Base-by-base conservation (phyloP, 441 rosid species). In the Omphalea diandra region DNA sequence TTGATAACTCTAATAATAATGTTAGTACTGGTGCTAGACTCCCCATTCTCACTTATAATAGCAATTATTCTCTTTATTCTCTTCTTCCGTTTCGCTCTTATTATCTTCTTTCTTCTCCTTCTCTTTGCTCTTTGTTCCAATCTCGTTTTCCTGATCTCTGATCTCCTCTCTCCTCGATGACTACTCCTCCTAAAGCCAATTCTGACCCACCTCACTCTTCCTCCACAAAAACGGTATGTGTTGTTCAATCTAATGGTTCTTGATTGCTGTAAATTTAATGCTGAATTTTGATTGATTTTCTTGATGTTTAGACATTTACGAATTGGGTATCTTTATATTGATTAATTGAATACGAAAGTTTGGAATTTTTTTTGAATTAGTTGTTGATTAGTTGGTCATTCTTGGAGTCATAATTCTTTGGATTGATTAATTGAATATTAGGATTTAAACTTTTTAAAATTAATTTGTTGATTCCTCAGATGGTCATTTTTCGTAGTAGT, bases 141-240 rank as follows among this genome's bases (percentile, higher is more conserved):
- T 58, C 74, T 83, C 68, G 75, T 66, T 69, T 73, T 56, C 76
- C 78, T 77, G 68, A 47, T 74, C 63, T 60, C 46, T 67, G 75
- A 63, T 62, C 76, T 76, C 66, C 67, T 76, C 17, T 83, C 41
- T 63, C 75, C 8, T 70, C 79, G 53, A 89, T 81, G 87, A 55
- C 79, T 47, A 35, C 82, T 29, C 40, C 52, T 69, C 70, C 81
- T 9, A 76, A 71, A 40, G 67, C 73, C 74, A 49, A 67, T 66
- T 70, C 67, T 14, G 71, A 72, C 75, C 47, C 83, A 18, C 69
- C 81, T 0, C 86, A 67, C 49, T 75, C 88, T 2, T 63, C 82
- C 74, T 82, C 85, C 59, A 18, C 80, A 35, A 83, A 84, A 70
- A 89, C 93, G 83, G 96, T 83, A 67, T 18, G 74, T 63, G 3